Base-by-base conservation (phyloP, 352 stramenopile species). In the Pythium chondricola region DNA sequence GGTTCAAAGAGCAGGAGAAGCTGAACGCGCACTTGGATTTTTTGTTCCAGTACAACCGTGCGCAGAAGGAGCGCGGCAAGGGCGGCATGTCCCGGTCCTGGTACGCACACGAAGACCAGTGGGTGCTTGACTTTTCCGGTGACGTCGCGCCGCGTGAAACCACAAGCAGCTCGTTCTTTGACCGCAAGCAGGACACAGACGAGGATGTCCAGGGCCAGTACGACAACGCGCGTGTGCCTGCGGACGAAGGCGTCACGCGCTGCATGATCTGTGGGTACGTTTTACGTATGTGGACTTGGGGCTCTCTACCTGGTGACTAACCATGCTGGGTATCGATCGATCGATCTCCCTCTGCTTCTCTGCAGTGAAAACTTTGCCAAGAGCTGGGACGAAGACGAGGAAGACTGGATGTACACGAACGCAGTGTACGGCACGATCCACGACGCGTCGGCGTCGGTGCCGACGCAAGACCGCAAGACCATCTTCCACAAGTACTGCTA, bases 401-500 rank as follows among this genome's bases (percentile, higher is more conserved):
- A 94, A 43, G 83, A 94, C 25, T 94, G 83, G 83, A 88, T 94
- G 81, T 94, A 94, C 60, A 91, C 76, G 51, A 93, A 93, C 49
- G 83, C 83, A 2, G 75, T 93, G 22, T 59, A 75, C n/a, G 83
- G 74, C 8, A 82, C 67, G 41, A 87, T 93, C 38, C 74, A 88
- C 49, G 65, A 87, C 38, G 48, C 59, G 0, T 53, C 53, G 29
- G 60, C 67, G 2, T 63, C 66, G 13, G 65, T 68, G 18, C 43
- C 54, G 16, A 65, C 74, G 43, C 64, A 86, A 11, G n/a, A n/a
- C n/a, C n/a, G n/a, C n/a, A 64, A 83, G 32, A 91, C 81, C 3
- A 94, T 94, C 39, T 92, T 94, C 56, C 83, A 94, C 75, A 92
- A 92, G 64, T 93, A 91, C 46, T 94, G 83, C 48, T 91, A 89